Conservation (phyloP, 345 rosid species). For the Nasturtium officinale region DNA sequence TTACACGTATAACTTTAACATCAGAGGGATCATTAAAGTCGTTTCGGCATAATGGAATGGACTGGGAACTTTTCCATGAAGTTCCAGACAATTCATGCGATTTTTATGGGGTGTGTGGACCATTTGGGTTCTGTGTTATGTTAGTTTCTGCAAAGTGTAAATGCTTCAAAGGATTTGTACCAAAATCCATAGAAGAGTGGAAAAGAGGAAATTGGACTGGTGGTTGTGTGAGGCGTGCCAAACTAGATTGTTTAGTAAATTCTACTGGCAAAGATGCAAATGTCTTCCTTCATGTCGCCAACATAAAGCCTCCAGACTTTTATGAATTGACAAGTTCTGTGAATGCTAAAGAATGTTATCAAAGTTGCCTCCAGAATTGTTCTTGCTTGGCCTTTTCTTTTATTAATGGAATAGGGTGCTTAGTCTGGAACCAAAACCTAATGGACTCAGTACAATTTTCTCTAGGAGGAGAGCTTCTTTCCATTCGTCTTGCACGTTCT, state of each 20-base stretch:
- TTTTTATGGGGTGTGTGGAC: slow-evolving; percentile 25
- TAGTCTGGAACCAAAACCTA: slow-evolving; percentile 7
- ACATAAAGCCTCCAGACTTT: slow-evolving; percentile 27
- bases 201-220: slow-evolving; percentile 17
- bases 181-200: slow-evolving; percentile 23
- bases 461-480: background rate
- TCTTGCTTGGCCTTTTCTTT: slow-evolving; percentile 29
- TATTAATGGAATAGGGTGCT: slow-evolving; percentile 18
- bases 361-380: slow-evolving; percentile 24
- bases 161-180: slow-evolving; percentile 30
- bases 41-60: background rate
- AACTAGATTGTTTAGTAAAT: slow-evolving; percentile 1
- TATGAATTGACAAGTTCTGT: background rate
- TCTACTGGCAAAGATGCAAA: slow-evolving; percentile 8
- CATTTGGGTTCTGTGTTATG: slow-evolving; percentile 27
- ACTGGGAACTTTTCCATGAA: background rate
- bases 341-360: background rate
- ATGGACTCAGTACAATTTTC: slow-evolving; percentile 8
- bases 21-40: background rate
- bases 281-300: background rate
- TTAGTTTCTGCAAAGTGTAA: background rate
- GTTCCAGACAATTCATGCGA: background rate
- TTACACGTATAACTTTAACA: background rate
- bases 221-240: slow-evolving; percentile 25
- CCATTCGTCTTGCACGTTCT: slow-evolving; percentile 22